Evolutionary conservation across 345 rosid species (phyloP), one percentile per base, ranked within the genome.

Genomic region (Erodium maritimum): DNA sequence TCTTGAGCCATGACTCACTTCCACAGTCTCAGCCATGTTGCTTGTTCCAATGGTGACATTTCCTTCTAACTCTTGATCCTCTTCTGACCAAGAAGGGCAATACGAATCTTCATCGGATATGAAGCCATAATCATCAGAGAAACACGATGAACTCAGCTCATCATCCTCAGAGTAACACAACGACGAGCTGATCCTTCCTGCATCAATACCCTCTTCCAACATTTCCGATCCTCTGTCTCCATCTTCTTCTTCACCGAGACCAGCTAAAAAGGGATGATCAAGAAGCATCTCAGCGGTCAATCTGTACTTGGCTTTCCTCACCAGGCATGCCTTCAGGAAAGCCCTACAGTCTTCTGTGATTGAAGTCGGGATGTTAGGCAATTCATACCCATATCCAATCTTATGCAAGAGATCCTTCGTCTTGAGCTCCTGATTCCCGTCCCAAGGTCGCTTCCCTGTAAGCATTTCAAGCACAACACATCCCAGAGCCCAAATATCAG

Each of bases 401-500:
- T 37, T 55, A 19, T 16, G 16, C 52, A 65, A 20, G 1, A 67
- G 23, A 17, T 54, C 54, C 0, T 64, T 5, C 9, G 33, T 51
- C 1, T 11, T 42, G n/a, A n/a, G n/a, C n/a, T n/a, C n/a, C n/a
- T n/a, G n/a, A n/a, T n/a, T n/a, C 12, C 21, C 18, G 17, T 58
- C 12, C 87, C 87, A 82, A 5, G 78, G 73, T 24, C 8, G 34
- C 46, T 67, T 56, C 1, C 82, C 84, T 0, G 80, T 77, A 5
- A 70, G 62, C 81, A 79, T 72, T 78, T 82, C 80, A n/a, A 75
- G 55, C 17, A 79, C 84, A 0, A 65, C 52, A 46, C 82, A 82
- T 0, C 87, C 87, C 17, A 79, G 66, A 1, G 80, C 73, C 87
- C 82, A 82, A 7, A 82, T 50, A 61, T 82, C 87, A 1, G 63